Evolutionary conservation across 176 grass and related monocot species (phyloP).

Genomic region (Phragmites australis): DNA sequence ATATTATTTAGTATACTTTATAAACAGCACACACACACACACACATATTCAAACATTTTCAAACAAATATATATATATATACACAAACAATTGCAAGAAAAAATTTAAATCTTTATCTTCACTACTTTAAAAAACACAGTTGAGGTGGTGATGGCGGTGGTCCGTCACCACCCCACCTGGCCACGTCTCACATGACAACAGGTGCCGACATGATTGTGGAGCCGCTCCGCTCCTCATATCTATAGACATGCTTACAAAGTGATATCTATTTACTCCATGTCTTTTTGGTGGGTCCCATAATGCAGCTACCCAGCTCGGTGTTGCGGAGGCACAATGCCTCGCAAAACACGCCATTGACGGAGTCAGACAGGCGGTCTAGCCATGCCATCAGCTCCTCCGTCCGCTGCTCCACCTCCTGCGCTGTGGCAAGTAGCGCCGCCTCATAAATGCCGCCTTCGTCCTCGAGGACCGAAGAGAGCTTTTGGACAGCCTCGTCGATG

Average conservation of each 20-base stretch:
- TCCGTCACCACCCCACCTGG: no score
- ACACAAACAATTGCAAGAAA: no score
- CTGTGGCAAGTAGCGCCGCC: constrained; percentile 16
- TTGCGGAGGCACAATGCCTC: constrained; percentile 61
- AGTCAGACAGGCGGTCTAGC: constrained; percentile 51
- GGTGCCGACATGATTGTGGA: no score
- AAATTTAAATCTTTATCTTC: no score
- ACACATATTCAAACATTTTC: no score
- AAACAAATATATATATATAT: no score
- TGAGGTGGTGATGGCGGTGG: no score
- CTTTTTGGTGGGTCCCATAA: constrained; percentile 24
- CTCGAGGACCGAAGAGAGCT: constrained; percentile 33
- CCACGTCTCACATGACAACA: no score
- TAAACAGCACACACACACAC: no score
- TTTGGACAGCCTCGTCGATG: constrained; percentile 47
- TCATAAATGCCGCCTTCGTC: background rate
- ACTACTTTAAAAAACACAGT: no score
- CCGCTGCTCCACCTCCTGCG: constrained; percentile 48
- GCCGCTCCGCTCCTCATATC: no score
- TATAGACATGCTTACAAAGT: background rate
- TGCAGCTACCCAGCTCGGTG: constrained; percentile 54
- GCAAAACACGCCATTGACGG: constrained; percentile 65
- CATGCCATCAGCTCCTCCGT: constrained; percentile 58
- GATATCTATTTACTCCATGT: constrained; percentile 44
- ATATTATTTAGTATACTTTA: no score